Evolutionary conservation across 345 rosid species (phyloP).

Genomic region (Citrus cavaleriei): DNA sequence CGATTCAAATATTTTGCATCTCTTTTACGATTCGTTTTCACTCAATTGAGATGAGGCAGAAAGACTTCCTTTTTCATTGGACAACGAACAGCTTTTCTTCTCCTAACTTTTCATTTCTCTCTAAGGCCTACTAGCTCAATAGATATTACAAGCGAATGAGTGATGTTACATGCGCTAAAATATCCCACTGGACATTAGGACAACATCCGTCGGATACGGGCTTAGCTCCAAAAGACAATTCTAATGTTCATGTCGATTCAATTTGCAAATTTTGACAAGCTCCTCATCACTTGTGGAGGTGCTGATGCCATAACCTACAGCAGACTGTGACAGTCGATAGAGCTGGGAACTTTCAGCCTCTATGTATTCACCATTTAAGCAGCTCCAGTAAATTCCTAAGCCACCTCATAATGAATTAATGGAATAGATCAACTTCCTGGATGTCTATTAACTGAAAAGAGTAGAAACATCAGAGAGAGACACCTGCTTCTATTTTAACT

Average conservation of each 20-base stretch:
- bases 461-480: constrained; percentile 13
- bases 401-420: not conserved
- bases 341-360: not conserved
- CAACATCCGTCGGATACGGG: not conserved
- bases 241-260: not conserved
- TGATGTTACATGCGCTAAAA: not conserved
- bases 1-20: too few species aligned
- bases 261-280: not conserved
- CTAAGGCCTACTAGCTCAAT: not conserved
- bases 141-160: not conserved
- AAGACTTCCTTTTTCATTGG: not conserved
- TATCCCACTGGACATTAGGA: not conserved
- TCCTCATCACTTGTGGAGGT: not conserved
- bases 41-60: not conserved
- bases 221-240: not conserved
- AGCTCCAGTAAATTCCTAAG: not conserved
- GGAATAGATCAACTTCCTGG: constrained; percentile 1
- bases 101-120: not conserved
- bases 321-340: not conserved
- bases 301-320: not conserved
- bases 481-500: constrained; percentile 19
- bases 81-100: not conserved
- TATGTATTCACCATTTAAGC: not conserved
- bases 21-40: not conserved
- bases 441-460: not conserved